Evolutionary conservation across 2,329 filamentous ascomycete genomes (phyloP), one percentile per base, ranked within the genome.

Genomic region (Colletotrichum horii): DNA sequence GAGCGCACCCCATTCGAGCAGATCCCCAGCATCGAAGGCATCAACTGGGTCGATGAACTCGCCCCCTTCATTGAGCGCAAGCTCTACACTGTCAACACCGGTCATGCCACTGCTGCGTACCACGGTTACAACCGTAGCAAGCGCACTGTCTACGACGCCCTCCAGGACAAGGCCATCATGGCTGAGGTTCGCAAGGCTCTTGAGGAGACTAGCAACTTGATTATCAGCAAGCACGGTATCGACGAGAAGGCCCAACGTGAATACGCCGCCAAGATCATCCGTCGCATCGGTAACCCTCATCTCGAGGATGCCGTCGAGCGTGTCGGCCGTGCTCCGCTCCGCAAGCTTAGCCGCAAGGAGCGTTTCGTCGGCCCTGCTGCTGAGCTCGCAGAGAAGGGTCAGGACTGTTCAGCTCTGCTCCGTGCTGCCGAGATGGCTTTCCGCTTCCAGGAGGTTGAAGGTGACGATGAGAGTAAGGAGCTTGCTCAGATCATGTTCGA

Each of bases 81-180:
- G 91, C 93, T 99, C 78, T 99, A 96, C 90, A 99, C 97, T 26
- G 96, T 99, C 91, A 99, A 99, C 91, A 99, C 97, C 26, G 94
- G 96, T 71, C 97, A 99, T 84, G 97, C 97, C 76, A 98, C 96
- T 9, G 96, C 96, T 24, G 96, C 97, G 76, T 98, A 98, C 91
- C 96, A 97, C 85, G 96, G 96, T 71, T 94, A 98, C 90, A 91
- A 96, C 87, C 91, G 93, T 79, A 93, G 94, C 82, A 96, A 97
- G 90, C 90, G 91, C 82, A 97, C 94, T 76, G 95, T 99, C 79
- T 95, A 97, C 83, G 96, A 98, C 81, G 94, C 96, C 11, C 91
- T 98, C 78, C 91, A 92, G 77, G 95, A 98, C 83, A 89, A 92
- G 82, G 90, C 93, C 81, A 97, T 99, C 82, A 91, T 94, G 84